Base-by-base conservation (phyloP, 208 protist species). In the Leishmania arabica region DNA sequence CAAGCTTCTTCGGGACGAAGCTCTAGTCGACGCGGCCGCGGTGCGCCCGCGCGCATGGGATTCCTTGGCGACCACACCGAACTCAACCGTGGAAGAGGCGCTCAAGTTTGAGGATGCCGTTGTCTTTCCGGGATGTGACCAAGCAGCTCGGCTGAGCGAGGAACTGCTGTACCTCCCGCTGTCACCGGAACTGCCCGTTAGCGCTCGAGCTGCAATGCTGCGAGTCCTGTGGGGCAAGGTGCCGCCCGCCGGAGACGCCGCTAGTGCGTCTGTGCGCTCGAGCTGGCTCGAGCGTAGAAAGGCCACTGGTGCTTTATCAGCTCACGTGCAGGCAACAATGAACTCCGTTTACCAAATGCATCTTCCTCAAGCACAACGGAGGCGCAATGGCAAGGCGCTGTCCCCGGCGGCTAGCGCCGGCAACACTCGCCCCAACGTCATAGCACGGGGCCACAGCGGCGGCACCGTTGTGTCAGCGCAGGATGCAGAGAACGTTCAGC, bases 131-230 rank as follows among this genome's bases (percentile, higher is more conserved):
- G 80, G 84, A 21, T 94, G 89, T 82, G n/a, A 77, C 58, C 24
- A 81, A 47, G 85, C 83, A 42, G 72, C 73, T 7, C 83, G 60
- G 47, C 71, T 87, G 15, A 77, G 82, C 37, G 77, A 78, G 49
- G 84, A 88, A 64, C 80, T 89, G 31, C 34, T 92, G 34, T 91
- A 88, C 49, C 42, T 94, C 6, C 91, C 91, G 0, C 74, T 94
- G 27, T 80, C 78, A 0, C 68, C 83, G 21, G 47, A 42, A 7
- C 84, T 91, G 79, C 56, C 56, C 3, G 17, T 74, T 27, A 37
- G 8, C 54, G 80, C 54, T 53, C 83, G 81, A 42, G 73, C 47
- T 3, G 70, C 54, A 24, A 58, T 90, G 27, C 60, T 90, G 62
- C 75, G 70, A 24, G 70, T 83, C 13, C 49, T 90, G 62, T 82